Percentiles rank a stretch among this genome's conserved stretches.
These are phyloP conservation scores for Inga laurina DNA, from an alignment of 306 rosid species.

Conservation along the genomic window DNA sequence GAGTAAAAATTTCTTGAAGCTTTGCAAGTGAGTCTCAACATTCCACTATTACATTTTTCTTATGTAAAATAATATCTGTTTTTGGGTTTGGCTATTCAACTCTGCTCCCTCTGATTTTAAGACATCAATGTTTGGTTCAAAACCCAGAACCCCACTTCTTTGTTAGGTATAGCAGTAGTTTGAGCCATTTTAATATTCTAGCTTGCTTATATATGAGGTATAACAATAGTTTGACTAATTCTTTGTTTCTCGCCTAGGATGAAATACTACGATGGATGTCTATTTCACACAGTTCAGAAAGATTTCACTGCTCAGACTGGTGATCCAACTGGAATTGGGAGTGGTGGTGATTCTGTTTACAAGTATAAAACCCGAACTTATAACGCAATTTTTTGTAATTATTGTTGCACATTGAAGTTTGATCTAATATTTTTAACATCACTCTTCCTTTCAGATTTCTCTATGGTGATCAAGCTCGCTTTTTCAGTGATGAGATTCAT, in stretches of 20 bases:
- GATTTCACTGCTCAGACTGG: conserved; percentile 97
- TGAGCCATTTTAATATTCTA: neutral
- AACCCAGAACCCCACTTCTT: neutral
- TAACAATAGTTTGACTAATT: neutral
- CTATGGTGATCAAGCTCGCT: conserved; percentile 96
- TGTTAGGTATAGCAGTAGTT: too few species aligned
- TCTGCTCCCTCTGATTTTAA: neutral
- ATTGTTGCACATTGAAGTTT: neutral
- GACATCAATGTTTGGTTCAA: neutral
- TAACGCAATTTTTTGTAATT: neutral
- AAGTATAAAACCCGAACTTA: conserved; percentile 45
- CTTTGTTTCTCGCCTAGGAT: conserved; percentile 48
- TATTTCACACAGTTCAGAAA: conserved; percentile 86
- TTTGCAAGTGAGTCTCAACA: conserved; percentile 64
- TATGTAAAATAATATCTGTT: neutral
- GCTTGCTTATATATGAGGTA: neutral
- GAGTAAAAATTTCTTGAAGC: conserved; percentile 88
- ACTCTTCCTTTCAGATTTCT: conserved; percentile 59
- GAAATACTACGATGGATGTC: conserved; percentile 83
- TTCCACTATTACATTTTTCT: neutral
- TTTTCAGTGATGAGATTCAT: conserved; percentile 82
- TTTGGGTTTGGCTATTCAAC: neutral
- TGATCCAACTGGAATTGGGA: conserved; percentile 83
- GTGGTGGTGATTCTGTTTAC: conserved; percentile 79
- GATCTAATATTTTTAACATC: neutral